phyloP scores from a whole-genome alignment of 1,284 basidiomycete species.

The Fistulina hepatica region DNA sequence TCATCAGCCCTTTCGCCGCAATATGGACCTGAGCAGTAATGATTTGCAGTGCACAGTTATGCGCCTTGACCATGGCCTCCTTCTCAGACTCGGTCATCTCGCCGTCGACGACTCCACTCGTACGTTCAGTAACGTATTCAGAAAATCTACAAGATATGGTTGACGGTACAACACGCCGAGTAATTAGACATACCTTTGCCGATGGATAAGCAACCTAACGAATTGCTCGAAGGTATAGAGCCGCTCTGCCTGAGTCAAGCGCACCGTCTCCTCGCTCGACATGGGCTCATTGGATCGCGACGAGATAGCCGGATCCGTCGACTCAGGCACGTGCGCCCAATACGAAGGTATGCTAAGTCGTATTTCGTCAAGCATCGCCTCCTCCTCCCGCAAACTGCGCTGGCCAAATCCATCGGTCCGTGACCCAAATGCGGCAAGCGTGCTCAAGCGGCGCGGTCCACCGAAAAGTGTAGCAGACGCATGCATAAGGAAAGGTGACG shows the following conservation, averaged over 20 bases:
- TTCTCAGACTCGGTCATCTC: slow-evolving; percentile 52
- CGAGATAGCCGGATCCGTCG: slow-evolving; percentile 15
- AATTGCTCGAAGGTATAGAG: slow-evolving; percentile 79
- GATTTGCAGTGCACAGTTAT: slow-evolving; percentile 67
- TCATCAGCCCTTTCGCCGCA: slow-evolving; percentile 82
- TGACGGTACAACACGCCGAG: too few species aligned
- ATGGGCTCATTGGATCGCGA: slow-evolving; percentile 62
- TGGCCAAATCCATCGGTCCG: slow-evolving; percentile 17
- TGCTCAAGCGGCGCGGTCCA: slow-evolving; percentile 20
- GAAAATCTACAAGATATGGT: too few species aligned
- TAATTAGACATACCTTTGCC: too few species aligned
- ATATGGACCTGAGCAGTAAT: slow-evolving; percentile 75
- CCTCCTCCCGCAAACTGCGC: slow-evolving; percentile 69
- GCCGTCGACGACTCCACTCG: slow-evolving; percentile 34
- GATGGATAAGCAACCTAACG: slow-evolving; percentile 69
- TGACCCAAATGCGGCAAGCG: too few species aligned
- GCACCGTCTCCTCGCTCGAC: slow-evolving; percentile 75
- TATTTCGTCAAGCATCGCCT: slow-evolving; percentile 71
- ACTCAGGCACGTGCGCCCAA: slow-evolving; percentile 77
- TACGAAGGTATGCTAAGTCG: slow-evolving; percentile 57
- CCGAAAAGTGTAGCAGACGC: slow-evolving; percentile 47
- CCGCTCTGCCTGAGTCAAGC: slow-evolving; percentile 78
- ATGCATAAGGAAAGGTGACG: slow-evolving; percentile 49
- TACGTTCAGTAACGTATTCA: too few species aligned
- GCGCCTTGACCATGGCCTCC: slow-evolving; percentile 59